phyloP scores from a whole-genome alignment of 2,329 filamentous ascomycete species.

The Teratosphaeria nubilosa region DNA sequence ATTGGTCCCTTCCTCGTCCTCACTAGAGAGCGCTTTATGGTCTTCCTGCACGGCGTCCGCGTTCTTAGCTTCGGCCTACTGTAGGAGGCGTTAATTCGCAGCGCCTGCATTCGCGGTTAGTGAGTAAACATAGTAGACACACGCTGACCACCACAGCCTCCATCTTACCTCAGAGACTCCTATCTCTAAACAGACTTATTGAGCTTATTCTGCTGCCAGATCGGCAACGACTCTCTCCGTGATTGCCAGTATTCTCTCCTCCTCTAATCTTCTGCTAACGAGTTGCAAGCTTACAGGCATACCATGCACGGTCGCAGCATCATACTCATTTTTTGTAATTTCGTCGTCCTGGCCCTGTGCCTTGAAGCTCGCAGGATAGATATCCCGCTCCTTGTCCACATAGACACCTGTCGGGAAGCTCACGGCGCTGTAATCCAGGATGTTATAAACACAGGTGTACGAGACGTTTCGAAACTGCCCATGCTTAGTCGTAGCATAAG shows the following conservation, averaged over 20 bases:
- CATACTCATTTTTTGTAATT: slow-evolving; percentile 25
- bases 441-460: slow-evolving; percentile 35
- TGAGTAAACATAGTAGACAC: too few relatives aligned
- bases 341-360: slow-evolving; percentile 31
- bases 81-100: too few relatives aligned
- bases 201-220: background rate
- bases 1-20: too few relatives aligned
- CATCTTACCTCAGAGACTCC: too few relatives aligned
- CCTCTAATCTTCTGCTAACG: slow-evolving; percentile 23
- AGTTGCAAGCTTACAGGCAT: slow-evolving; percentile 31
- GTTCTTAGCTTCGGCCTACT: too few relatives aligned
- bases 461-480: slow-evolving; percentile 37
- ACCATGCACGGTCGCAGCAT: slow-evolving; percentile 29
- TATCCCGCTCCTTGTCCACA: slow-evolving; percentile 31
- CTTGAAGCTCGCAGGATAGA: slow-evolving; percentile 13
- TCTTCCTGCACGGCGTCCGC: too few relatives aligned
- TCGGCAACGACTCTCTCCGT: slow-evolving; percentile 6
- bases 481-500: slow-evolving; percentile 33
- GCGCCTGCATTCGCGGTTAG: too few relatives aligned
- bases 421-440: slow-evolving; percentile 37
- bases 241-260: slow-evolving; percentile 27
- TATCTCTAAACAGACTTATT: too few relatives aligned
- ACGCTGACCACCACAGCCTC: too few relatives aligned
- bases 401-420: slow-evolving; percentile 35
- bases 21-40: too few relatives aligned